Conservation (phyloP, 768 basidiomycete species). For the Pleurotus salmoneostramineus region DNA sequence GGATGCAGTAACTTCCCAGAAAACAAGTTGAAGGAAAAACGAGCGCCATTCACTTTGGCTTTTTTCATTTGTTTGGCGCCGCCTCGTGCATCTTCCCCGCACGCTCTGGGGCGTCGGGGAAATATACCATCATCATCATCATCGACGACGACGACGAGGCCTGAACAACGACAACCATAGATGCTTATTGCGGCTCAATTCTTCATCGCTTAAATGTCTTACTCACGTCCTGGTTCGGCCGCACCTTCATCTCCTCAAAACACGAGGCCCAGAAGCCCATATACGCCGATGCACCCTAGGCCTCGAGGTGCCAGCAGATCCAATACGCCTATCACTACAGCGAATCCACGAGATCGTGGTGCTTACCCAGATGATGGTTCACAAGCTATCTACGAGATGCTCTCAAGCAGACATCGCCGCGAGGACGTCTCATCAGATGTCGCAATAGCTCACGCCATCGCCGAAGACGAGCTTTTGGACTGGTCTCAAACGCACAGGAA, state of each 20-base stretch:
- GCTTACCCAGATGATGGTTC: conserved; percentile 7
- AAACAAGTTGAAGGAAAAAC: neutral
- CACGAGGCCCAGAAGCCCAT: conserved; percentile 9
- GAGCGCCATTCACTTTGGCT: neutral
- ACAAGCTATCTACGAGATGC: conserved; percentile 8
- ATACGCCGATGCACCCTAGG: conserved; percentile 7
- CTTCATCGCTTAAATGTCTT: neutral
- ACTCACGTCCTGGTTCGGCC: conserved; percentile 4
- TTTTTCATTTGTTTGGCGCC: neutral
- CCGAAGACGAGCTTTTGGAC: conserved; percentile 7
- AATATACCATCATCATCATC: neutral
- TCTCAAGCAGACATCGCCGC: neutral
- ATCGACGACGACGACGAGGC: neutral
- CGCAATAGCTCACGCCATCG: conserved; percentile 3
- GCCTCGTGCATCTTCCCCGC: neutral
- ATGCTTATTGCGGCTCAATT: neutral
- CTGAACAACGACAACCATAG: neutral
- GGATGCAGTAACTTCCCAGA: too few relatives aligned
- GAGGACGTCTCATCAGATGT: neutral
- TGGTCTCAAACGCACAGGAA: neutral
- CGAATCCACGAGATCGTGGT: conserved; percentile 4
- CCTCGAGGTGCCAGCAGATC: conserved; percentile 8
- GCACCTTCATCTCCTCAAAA: conserved; percentile 3
- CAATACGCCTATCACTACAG: conserved; percentile 1
- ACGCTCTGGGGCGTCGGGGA: neutral